Evolutionary conservation across 768 basidiomycete genomes (phyloP), one percentile per base, ranked within the genome.

Genomic region (Trametes elegans): DNA sequence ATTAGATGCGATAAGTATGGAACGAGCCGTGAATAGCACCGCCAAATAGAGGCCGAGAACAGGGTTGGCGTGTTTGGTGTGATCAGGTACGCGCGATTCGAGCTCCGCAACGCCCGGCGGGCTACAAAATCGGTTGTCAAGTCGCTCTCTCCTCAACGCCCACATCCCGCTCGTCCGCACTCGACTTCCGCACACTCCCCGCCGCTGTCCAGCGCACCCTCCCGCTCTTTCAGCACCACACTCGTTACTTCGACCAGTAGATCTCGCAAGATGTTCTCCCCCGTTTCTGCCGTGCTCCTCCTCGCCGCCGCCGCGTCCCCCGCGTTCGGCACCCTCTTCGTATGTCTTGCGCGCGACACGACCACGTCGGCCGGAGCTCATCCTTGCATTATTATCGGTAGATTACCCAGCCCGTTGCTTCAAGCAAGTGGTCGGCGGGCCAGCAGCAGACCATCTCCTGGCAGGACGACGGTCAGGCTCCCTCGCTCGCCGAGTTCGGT

Each of bases 391-490:
- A 36, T 53, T 18, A 8, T 38, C 49, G 34, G 26, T 53, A 90
- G 88, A 69, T 83, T 13, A 91, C 86, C 13, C 49, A 65, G 2
- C 89, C 89, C 3, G 71, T 78, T 14, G 68, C 73, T 8, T 34
- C 72, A 0, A 76, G 79, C 10, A 70, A 64, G 7, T 80, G 78
- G 62, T 61, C 75, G 14, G 84, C 73, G 50, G 86, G 86, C 5
- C 71, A 81, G 59, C 50, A 57, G 9, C 72, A 74, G 13, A 77
- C 74, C 11, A 64, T 91, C 47, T 66, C 54, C 32, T 92, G 89
- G 89, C 65, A 77, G 57, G 88, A 90, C 40, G 73, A 78, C 52
- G 74, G 75, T 47, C 46, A 23, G 0, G 2, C 71, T 1, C 87
- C 89, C 4, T 44, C 70, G 21, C 75, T 90, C 41, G 49, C 68